These are phyloP conservation scores for Cryptosporidium canis DNA, from an alignment of 169 alveolate genomes.

Conservation along the genomic window DNA sequence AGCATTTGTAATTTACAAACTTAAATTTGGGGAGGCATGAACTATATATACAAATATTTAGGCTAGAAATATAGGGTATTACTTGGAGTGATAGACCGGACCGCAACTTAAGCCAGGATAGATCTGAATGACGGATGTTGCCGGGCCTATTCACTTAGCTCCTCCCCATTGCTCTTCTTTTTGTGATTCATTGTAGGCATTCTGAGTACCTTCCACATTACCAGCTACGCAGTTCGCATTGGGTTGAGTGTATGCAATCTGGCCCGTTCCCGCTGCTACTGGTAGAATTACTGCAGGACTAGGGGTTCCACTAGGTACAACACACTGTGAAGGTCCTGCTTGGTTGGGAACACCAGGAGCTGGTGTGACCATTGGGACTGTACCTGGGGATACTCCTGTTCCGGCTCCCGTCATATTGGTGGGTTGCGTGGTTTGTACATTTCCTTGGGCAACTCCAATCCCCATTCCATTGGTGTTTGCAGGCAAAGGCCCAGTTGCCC, in stretches of 20 bases:
- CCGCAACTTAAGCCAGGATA: background rate
- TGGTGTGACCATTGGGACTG: background rate
- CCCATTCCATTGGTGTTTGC: constrained; percentile 45
- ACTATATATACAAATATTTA: background rate
- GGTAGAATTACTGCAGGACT: background rate
- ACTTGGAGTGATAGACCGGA: background rate
- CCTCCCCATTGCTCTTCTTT: constrained; percentile 70
- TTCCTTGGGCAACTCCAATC: constrained; percentile 29
- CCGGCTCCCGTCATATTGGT: constrained; percentile 6
- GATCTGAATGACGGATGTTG: too few species aligned
- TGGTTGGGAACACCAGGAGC: constrained; percentile 10
- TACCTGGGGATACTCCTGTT: background rate
- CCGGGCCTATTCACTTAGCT: constrained; percentile 14
- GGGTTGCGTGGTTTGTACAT: background rate
- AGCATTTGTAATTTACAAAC: background rate
- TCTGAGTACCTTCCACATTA: constrained; percentile 6
- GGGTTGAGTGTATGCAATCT: background rate
- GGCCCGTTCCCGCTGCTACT: background rate
- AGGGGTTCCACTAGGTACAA: background rate
- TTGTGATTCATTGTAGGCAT: constrained; percentile 3
- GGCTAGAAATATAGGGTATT: background rate
- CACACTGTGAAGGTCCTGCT: background rate
- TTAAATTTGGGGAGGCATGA: background rate
- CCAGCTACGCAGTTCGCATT: constrained; percentile 23
- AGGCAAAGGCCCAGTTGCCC: background rate